A percentile compares a stretch with the other conserved stretches of the same genome.
Evolutionary conservation across 345 rosid species (phyloP).

Genomic region (Odontarrhena argentea): DNA sequence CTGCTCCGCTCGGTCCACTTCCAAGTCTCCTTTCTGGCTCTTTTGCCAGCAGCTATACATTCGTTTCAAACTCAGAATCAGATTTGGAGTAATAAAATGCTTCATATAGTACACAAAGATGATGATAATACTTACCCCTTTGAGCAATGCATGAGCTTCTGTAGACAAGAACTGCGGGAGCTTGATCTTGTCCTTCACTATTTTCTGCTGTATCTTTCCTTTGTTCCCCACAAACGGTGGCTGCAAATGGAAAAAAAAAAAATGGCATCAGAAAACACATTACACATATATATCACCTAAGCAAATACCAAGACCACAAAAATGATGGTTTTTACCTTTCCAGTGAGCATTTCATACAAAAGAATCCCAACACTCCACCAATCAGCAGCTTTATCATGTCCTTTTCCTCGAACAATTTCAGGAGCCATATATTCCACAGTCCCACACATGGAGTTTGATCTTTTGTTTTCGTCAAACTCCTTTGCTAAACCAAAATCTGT

Average conservation of each 20-base stretch:
- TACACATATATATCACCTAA: conserved; percentile 15
- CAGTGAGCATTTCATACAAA: conserved; percentile 92
- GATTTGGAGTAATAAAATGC: background rate
- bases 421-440: conserved; percentile 97
- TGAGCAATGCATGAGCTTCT: conserved; percentile 80
- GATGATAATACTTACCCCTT: conserved; percentile 56
- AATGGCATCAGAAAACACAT: conserved; percentile 4
- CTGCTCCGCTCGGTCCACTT: conserved; percentile 63
- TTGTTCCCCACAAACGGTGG: conserved; percentile 79
- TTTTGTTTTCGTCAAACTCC: conserved; percentile 73
- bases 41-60: conserved; percentile 77
- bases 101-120: conserved; percentile 1
- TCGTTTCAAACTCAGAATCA: conserved; percentile 13
- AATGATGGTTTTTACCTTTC: conserved; percentile 50
- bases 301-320: background rate
- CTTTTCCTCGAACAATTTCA: conserved; percentile 85
- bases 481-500: conserved; percentile 96
- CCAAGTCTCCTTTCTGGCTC: conserved; percentile 75
- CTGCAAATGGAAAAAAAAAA: conserved; percentile 44
- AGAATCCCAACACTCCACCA: conserved; percentile 98
- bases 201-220: conserved; percentile 71
- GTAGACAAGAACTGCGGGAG: conserved; percentile 67
- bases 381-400: conserved; percentile 92
- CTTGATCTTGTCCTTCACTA: conserved; percentile 80
- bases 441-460: conserved; percentile 94